Evolutionary conservation across 768 basidiomycete species (phyloP).

Genomic region (Xerocomellus dryophilus): DNA sequence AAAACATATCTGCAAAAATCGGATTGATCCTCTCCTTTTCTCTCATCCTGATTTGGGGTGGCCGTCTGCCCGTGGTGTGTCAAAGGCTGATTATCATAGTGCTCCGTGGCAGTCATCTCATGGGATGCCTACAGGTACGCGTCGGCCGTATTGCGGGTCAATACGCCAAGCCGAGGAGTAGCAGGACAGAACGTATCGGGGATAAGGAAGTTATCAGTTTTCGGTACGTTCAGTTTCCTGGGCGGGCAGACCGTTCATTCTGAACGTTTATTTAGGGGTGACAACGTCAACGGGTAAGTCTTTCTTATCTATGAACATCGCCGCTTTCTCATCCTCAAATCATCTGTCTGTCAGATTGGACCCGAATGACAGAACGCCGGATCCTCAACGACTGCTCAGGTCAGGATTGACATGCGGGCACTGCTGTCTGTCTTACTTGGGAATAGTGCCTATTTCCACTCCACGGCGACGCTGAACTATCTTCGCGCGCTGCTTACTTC

Average conservation of each 20-base stretch:
- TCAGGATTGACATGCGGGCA: conserved; percentile 10
- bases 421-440: conserved; percentile 5
- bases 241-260: not conserved
- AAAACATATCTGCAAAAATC: conserved; percentile 85
- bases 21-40: conserved; percentile 94
- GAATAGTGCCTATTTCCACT: conserved; percentile 91
- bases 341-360: conserved; percentile 42
- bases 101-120: conserved; percentile 1
- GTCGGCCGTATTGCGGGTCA: conserved; percentile 94
- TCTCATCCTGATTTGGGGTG: conserved; percentile 91
- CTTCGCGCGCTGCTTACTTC: conserved; percentile 85
- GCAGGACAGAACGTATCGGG: conserved; percentile 72
- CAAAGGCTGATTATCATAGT: not conserved
- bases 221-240: conserved; percentile 47
- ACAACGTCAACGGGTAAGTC: conserved; percentile 89
- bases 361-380: conserved; percentile 76
- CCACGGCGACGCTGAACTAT: conserved; percentile 89
- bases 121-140: conserved; percentile 48
- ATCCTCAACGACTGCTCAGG: conserved; percentile 88
- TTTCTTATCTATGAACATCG: not conserved
- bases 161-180: conserved; percentile 92
- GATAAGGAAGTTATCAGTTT: conserved; percentile 82
- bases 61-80: conserved; percentile 85
- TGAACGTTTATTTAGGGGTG: conserved; percentile 57
- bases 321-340: not conserved